Evolutionary conservation across 805 yeast species (phyloP).

Genomic region (Hanseniaspora lindneri): DNA sequence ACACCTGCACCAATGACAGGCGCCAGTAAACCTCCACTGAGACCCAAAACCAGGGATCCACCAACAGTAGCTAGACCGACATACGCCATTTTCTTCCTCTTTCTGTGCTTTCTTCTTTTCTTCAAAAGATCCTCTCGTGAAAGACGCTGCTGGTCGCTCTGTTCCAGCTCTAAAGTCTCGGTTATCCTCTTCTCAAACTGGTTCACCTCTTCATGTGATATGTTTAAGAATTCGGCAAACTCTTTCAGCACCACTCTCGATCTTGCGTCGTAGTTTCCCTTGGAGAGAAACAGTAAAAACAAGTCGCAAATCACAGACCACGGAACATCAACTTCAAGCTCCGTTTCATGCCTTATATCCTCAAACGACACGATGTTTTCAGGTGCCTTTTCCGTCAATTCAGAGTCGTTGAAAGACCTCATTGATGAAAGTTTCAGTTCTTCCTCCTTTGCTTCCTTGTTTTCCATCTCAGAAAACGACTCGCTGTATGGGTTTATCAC

Average conservation of each 20-base stretch:
- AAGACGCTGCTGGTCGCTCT: conserved; percentile 60
- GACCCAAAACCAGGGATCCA: conserved; percentile 85
- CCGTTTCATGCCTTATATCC: conserved; percentile 28
- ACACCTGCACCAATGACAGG: conserved; percentile 98
- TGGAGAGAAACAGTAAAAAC: conserved; percentile 65
- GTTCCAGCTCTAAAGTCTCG: conserved; percentile 81
- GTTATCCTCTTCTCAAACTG: conserved; percentile 88
- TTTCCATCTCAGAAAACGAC: conserved; percentile 15
- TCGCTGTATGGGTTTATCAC: conserved; percentile 41
- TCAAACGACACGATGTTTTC: conserved; percentile 25
- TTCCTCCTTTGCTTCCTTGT: conserved; percentile 16
- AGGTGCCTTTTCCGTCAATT: conserved; percentile 8
- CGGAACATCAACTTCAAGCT: conserved; percentile 57
- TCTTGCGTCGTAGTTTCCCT: conserved; percentile 79
- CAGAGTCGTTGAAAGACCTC: not conserved
- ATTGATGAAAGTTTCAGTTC: conserved; percentile 7
- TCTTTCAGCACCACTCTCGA: conserved; percentile 65
- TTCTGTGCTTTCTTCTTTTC: conserved; percentile 53
- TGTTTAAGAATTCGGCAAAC: conserved; percentile 52
- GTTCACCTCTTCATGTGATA: conserved; percentile 54
- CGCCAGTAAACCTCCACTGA: conserved; percentile 89
- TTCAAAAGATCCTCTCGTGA: conserved; percentile 59
- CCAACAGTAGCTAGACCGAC: conserved; percentile 94
- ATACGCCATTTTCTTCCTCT: conserved; percentile 60
- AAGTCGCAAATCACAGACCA: conserved; percentile 94